A percentile compares a stretch with the other conserved stretches of the same genome.
phyloP scores from a whole-genome alignment of 306 rosid species.

The Citrullus amarus region DNA sequence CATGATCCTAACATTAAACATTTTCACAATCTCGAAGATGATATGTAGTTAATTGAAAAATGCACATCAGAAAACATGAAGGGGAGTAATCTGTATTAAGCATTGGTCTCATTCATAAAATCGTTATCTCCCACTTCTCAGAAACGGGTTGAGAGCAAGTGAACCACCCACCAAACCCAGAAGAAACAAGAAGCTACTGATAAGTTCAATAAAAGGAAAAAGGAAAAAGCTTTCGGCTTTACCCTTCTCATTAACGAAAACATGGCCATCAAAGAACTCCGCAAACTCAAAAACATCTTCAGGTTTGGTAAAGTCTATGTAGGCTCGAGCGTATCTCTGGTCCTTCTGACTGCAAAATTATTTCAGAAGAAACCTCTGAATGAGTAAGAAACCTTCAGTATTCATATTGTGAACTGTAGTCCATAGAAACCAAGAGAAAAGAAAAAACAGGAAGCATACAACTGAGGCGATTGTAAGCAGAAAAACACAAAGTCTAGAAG shows the following conservation, averaged over 20 bases:
- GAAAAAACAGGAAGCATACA: background rate
- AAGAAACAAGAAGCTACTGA: background rate
- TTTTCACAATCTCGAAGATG: background rate
- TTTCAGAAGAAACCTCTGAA: slow-evolving; percentile 16
- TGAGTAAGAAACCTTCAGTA: slow-evolving; percentile 5
- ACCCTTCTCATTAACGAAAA: slow-evolving; percentile 95
- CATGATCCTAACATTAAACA: background rate
- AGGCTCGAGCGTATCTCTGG: slow-evolving; percentile 74
- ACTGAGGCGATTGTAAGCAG: background rate
- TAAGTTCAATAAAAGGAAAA: background rate
- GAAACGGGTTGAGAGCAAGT: background rate
- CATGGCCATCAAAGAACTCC: slow-evolving; percentile 67
- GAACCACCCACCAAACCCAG: background rate
- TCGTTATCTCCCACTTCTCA: background rate
- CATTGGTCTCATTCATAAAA: background rate
- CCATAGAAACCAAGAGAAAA: background rate
- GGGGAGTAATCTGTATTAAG: background rate
- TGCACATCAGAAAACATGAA: background rate
- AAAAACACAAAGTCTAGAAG: background rate
- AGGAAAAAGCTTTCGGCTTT: background rate
- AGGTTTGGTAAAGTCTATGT: slow-evolving; percentile 54
- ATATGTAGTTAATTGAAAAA: background rate
- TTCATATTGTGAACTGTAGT: background rate
- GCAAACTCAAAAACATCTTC: slow-evolving; percentile 82
- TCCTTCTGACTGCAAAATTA: slow-evolving; percentile 55